These are phyloP conservation scores for Phanerochaete sordida DNA, from an alignment of 768 basidiomycete genomes.

Conservation along the genomic window DNA sequence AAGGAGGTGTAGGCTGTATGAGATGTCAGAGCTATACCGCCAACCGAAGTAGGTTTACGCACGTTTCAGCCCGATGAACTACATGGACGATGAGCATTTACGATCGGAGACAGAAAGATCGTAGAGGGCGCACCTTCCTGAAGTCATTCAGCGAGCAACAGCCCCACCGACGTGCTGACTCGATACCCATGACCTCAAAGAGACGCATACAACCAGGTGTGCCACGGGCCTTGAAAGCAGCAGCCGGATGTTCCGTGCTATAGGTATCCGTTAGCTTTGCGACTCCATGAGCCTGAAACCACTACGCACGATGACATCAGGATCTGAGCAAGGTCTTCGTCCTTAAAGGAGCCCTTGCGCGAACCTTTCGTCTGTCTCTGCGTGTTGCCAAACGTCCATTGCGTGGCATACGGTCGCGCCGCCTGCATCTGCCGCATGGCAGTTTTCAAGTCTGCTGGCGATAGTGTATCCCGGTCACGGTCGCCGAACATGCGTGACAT, in stretches of 20 bases:
- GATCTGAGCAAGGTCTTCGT: slow-evolving; percentile 64
- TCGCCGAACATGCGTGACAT: slow-evolving; percentile 52
- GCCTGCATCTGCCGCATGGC: slow-evolving; percentile 37
- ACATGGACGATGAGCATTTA: not conserved
- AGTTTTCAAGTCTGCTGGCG: slow-evolving; percentile 46
- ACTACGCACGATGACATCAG: slow-evolving; percentile 61
- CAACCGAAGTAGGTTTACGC: slow-evolving; percentile 20
- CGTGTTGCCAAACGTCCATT: slow-evolving; percentile 74
- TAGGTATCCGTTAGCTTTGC: not conserved
- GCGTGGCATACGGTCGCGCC: slow-evolving; percentile 40
- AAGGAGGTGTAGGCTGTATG: slow-evolving; percentile 61
- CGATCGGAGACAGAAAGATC: not conserved
- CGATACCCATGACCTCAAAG: slow-evolving; percentile 84
- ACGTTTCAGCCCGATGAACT: slow-evolving; percentile 78
- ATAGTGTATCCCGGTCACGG: slow-evolving; percentile 44
- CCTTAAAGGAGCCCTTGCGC: slow-evolving; percentile 64
- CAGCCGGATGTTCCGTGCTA: slow-evolving; percentile 71
- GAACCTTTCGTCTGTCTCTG: slow-evolving; percentile 53
- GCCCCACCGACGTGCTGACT: slow-evolving; percentile 73
- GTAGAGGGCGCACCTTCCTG: slow-evolving; percentile 52
- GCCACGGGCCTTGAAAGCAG: slow-evolving; percentile 70
- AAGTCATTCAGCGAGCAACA: slow-evolving; percentile 85
- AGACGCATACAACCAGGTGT: slow-evolving; percentile 70
- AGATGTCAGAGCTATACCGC: not conserved
- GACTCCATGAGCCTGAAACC: not conserved